Conservation (phyloP, 345 rosid genomes). For the Boechera retrofracta region DNA sequence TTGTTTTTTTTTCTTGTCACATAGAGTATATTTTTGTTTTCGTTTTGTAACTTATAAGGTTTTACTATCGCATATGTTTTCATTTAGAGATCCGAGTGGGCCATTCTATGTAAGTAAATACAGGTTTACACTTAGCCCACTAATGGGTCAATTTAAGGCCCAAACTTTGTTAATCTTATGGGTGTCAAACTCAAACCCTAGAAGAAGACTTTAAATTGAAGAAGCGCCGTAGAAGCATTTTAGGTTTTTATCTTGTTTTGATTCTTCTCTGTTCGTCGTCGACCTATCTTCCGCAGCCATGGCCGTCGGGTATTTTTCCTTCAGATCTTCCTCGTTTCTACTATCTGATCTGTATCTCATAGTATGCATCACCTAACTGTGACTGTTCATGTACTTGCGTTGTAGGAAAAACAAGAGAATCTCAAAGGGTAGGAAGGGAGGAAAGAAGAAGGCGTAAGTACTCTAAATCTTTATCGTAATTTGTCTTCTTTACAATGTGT, state of each 20-base stretch:
- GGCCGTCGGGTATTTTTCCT: slow-evolving; percentile 46
- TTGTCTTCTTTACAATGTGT: not conserved
- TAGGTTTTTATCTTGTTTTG: slow-evolving; percentile 17
- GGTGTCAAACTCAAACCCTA: slow-evolving; percentile 36
- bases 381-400: not conserved
- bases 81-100: not conserved
- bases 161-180: not conserved
- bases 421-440: slow-evolving; percentile 96
- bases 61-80: too few species aligned
- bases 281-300: slow-evolving; percentile 34
- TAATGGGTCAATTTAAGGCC: slow-evolving; percentile 20
- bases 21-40: too few species aligned
- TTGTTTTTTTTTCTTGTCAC: too few species aligned
- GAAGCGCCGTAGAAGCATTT: slow-evolving; percentile 32
- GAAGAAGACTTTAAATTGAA: slow-evolving; percentile 17
- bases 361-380: not conserved
- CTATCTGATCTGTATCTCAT: not conserved
- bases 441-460: slow-evolving; percentile 95
- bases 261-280: slow-evolving; percentile 23
- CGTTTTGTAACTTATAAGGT: too few species aligned
- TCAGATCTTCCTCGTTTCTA: not conserved
- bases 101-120: too few species aligned
- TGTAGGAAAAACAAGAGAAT: slow-evolving; percentile 93
- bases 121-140: not conserved
- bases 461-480: not conserved